A percentile compares a stretch with the other conserved stretches of the same genome.
Conservation (phyloP, 257 asterid species). For the Ophiorrhiza pumila region DNA sequence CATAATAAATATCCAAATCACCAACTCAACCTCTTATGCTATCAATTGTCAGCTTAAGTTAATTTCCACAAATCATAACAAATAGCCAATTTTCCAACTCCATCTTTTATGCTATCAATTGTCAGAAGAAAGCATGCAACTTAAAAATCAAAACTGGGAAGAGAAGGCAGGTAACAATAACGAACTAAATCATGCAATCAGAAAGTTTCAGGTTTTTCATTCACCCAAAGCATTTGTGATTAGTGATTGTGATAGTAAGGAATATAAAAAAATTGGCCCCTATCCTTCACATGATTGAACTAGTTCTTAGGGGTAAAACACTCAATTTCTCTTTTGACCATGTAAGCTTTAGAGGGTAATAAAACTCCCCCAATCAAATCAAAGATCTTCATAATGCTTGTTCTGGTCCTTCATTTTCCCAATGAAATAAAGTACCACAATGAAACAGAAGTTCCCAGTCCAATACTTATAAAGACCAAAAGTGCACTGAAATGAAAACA, state of each 20-base stretch:
- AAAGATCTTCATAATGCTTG: background rate
- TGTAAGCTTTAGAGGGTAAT: background rate
- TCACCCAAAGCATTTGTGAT: background rate
- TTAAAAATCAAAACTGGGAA: background rate
- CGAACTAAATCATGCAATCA: background rate
- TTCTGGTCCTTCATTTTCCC: background rate
- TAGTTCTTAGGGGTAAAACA: background rate
- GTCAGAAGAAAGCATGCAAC: constrained; percentile 3
- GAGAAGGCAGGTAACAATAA: background rate
- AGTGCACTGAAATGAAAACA: background rate
- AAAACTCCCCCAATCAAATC: background rate
- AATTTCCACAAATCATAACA: background rate
- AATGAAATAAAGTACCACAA: background rate
- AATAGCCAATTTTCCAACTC: background rate
- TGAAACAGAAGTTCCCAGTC: background rate
- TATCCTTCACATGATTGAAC: too few relatives aligned
- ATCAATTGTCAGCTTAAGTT: background rate
- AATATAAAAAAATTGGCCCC: too few relatives aligned
- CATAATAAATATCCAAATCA: background rate
- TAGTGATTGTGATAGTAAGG: background rate
- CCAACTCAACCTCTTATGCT: background rate
- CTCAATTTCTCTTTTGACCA: background rate
- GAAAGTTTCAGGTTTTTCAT: background rate
- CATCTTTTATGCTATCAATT: background rate
- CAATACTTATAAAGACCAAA: background rate